These are phyloP conservation scores for Monilinia vaccinii-corymbosi DNA, from an alignment of 2,329 filamentous ascomycete genomes.

Conservation along the genomic window DNA sequence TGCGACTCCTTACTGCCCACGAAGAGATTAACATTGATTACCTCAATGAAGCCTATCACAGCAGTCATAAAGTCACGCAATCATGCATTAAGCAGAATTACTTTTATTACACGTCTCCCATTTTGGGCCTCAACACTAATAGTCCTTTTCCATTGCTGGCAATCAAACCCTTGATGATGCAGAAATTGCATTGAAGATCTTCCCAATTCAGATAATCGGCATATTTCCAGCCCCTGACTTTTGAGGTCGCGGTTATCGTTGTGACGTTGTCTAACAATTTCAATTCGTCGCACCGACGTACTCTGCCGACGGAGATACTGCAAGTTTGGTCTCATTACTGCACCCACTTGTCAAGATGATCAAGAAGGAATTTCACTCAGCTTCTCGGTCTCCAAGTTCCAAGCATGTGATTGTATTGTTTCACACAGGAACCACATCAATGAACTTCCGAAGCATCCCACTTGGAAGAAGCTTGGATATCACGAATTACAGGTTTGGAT, in stretches of 20 bases:
- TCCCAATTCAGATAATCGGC: constrained; percentile 6
- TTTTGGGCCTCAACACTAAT: background rate
- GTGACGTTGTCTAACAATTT: background rate
- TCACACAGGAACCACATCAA: background rate
- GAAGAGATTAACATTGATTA: background rate
- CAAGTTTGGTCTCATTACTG: background rate
- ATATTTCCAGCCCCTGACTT: background rate
- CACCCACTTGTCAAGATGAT: background rate
- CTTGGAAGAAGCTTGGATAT: background rate
- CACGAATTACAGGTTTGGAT: background rate
- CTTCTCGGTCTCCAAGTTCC: background rate
- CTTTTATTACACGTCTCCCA: background rate
- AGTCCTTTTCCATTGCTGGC: constrained; percentile 4
- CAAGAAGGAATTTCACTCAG: background rate
- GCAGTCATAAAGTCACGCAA: background rate
- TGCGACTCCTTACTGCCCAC: background rate
- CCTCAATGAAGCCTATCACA: constrained; percentile 1
- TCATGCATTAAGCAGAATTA: background rate
- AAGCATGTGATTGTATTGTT: background rate
- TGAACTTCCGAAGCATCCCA: background rate
- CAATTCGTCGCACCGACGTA: constrained; percentile 2
- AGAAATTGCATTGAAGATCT: constrained; percentile 10
- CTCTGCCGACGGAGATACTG: constrained; percentile 8
- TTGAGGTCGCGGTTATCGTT: background rate
- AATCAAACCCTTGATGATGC: background rate